Evolutionary conservation across 2,329 filamentous ascomycete species (phyloP).

Genomic region (Exophiala alcalophila): DNA sequence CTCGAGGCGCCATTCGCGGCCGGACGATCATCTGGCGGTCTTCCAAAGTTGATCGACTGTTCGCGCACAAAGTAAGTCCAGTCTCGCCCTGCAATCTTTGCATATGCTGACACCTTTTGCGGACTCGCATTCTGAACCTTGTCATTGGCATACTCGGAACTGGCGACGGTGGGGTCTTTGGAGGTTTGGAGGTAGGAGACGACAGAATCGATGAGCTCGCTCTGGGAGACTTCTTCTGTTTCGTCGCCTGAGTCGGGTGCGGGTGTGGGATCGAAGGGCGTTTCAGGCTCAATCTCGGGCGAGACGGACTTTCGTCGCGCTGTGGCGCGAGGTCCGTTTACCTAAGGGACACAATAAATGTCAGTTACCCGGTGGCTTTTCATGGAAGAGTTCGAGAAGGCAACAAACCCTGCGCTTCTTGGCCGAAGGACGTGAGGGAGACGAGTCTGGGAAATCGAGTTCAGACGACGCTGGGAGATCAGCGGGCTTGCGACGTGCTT

Average conservation of each 20-base stretch:
- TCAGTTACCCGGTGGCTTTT: conserved; percentile 5
- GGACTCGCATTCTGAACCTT: conserved; percentile 39
- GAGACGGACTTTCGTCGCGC: conserved; percentile 25
- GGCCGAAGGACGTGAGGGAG: conserved; percentile 45
- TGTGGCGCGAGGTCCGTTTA: conserved; percentile 20
- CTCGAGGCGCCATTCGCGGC: conserved; percentile 39
- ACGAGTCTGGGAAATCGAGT: conserved; percentile 47
- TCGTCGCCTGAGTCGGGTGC: conserved; percentile 43
- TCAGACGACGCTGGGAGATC: conserved; percentile 36
- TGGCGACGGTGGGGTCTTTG: conserved; percentile 45
- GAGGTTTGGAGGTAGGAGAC: conserved; percentile 46
- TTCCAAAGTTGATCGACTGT: conserved; percentile 49
- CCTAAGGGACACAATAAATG: too few species aligned
- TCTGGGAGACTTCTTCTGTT: conserved; percentile 41
- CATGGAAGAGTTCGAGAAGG: conserved; percentile 5
- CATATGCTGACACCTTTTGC: conserved; percentile 50
- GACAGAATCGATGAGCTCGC: conserved; percentile 48
- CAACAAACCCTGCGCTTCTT: conserved; percentile 49
- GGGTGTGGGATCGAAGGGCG: too few species aligned
- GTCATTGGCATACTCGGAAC: conserved; percentile 45
- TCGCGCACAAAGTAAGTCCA: conserved; percentile 53
- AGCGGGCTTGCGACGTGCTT: conserved; percentile 27
- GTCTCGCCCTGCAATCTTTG: conserved; percentile 50
- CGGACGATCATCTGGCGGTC: conserved; percentile 46
- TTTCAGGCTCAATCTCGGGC: conserved; percentile 38